Conservation (phyloP, 176 grass and related monocot species). For the Paspalum vaginatum region DNA sequence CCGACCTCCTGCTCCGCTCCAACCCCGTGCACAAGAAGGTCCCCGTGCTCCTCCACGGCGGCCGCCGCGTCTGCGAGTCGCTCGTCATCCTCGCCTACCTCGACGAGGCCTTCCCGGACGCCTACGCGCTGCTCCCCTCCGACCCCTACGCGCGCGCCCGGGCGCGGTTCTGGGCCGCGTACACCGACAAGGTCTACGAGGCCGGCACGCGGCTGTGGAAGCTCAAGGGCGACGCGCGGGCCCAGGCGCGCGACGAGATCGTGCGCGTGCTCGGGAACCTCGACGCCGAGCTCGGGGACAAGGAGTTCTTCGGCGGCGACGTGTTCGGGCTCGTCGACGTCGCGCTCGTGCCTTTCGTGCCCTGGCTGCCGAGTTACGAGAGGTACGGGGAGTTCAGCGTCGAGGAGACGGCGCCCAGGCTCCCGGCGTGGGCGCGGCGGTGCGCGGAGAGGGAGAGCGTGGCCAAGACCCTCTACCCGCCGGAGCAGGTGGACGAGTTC, state of each 20-base stretch:
- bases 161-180: constrained; percentile 4
- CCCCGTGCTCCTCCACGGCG: constrained; percentile 64
- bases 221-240: not conserved
- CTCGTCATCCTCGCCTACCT: constrained; percentile 63
- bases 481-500: constrained; percentile 48
- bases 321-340: constrained; percentile 50
- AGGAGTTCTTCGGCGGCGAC: constrained; percentile 43
- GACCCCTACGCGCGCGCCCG: constrained; percentile 14
- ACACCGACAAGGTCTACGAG: constrained; percentile 23
- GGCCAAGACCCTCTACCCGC: constrained; percentile 20
- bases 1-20: constrained; percentile 61
- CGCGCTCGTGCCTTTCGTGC: constrained; percentile 30
- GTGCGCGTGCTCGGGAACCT: constrained; percentile 21
- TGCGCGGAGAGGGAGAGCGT: constrained; percentile 51
- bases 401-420: not conserved
- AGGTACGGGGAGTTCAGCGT: constrained; percentile 39
- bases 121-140: not conserved
- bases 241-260: not conserved
- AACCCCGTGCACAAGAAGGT: constrained; percentile 84
- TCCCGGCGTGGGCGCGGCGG: constrained; percentile 37
- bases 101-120: constrained; percentile 49
- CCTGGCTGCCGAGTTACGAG: constrained; percentile 42
- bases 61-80: constrained; percentile 53
- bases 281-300: constrained; percentile 49
- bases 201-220: not conserved